Base-by-base conservation (phyloP, 2,329 filamentous ascomycete genomes). In the Pseudocercospora macadamiae region DNA sequence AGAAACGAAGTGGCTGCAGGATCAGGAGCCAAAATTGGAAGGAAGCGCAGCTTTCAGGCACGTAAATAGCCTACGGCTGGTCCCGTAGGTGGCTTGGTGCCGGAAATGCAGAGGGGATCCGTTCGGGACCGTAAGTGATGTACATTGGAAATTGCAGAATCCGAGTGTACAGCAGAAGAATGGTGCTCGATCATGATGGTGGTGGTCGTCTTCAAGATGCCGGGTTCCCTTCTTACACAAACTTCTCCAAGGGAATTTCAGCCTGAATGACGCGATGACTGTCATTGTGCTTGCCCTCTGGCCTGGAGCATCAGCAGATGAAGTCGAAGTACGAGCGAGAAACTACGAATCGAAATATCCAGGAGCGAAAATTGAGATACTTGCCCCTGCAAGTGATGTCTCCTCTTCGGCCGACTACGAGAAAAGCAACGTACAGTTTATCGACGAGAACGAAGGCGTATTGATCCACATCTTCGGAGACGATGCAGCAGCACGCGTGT, bases 391-490 rank as follows among this genome's bases (percentile, higher is more conserved):
- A n/a, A 32, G 10, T n/a, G 25, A 23, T 12, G 42, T 21, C 5
- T 3, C 19, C 10, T 14, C n/a, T n/a, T 9, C 19, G 26, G 12
- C 30, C 16, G 30, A 12, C 10, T 16, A 51, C 12, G 48, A 51
- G 18, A 51, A 36, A 3, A 18, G 14, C 32, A 37, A 28, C 32
- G 18, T 42, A 14, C 51, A 12, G 9, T 39, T 21, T 18, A 30
- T 18, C 14, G 25, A 25, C 26, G 23, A 21, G 12, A 26, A 37
- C 19, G 51, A 53, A n/a, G 21, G 3, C 14, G 26, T 59, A 16
- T 19, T 53, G 28, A 30, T 60, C 14, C 57, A 60, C 30, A 55
- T 52, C 19, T 53, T 44, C 14, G 57, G 53, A 32, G 18, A 51
- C 9, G 25, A 55, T 12, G 57, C 57, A 14, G 37, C 36, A 37